Evolutionary conservation across 208 protist genomes (phyloP).

Genomic region (Balamuthia mandrillaris): DNA sequence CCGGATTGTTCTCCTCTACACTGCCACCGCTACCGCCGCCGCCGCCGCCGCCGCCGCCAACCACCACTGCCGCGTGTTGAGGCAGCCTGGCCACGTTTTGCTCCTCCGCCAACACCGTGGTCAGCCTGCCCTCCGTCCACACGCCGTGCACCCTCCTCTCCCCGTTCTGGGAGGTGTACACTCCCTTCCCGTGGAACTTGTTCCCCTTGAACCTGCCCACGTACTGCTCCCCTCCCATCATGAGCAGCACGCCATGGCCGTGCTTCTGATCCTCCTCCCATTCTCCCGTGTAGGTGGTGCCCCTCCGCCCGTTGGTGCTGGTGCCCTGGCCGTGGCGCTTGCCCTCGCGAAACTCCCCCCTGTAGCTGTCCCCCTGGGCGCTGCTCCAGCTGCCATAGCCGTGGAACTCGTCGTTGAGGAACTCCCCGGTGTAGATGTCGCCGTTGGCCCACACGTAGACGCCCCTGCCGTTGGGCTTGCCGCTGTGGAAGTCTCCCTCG

Average conservation of each 20-base stretch:
- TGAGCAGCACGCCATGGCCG: background rate
- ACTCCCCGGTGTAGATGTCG: slow-evolving; percentile 35
- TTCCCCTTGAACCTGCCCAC: background rate
- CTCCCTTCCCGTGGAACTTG: slow-evolving; percentile 19
- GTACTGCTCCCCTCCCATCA: slow-evolving; percentile 16
- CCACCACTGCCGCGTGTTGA: too few relatives aligned
- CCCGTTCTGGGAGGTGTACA: slow-evolving; percentile 29
- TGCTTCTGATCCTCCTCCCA: slow-evolving; percentile 3
- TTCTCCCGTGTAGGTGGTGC: background rate
- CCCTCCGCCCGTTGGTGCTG: background rate
- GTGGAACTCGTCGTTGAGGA: slow-evolving; percentile 34
- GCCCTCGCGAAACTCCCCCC: slow-evolving; percentile 17
- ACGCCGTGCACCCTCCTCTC: too few relatives aligned
- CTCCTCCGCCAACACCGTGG: too few relatives aligned
- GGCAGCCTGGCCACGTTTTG: too few relatives aligned
- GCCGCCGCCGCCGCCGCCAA: too few relatives aligned
- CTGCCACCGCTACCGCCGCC: too few relatives aligned
- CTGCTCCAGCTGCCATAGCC: slow-evolving; percentile 30
- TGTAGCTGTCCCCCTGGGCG: slow-evolving; percentile 2
- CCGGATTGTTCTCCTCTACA: too few relatives aligned
- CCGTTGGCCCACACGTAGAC: slow-evolving; percentile 34
- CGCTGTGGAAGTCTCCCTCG: slow-evolving; percentile 25
- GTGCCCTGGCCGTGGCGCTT: slow-evolving; percentile 12
- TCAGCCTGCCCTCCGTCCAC: too few relatives aligned
- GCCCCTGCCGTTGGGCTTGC: slow-evolving; percentile 26